phyloP scores from a whole-genome alignment of 768 basidiomycete species.

The Mrakia blollopis region DNA sequence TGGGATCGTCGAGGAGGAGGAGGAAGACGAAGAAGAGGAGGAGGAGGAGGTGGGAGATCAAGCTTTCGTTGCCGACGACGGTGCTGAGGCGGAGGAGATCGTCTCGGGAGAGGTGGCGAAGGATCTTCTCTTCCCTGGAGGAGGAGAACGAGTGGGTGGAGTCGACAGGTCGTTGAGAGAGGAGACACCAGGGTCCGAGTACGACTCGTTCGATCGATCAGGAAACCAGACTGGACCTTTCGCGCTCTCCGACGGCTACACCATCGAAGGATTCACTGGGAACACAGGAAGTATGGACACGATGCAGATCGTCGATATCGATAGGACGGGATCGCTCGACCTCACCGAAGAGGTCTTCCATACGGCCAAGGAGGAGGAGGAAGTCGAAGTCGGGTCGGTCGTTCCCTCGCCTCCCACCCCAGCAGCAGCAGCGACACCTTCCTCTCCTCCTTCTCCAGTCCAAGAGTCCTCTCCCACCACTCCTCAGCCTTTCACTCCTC shows the following conservation, averaged over 20 bases:
- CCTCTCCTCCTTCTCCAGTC: neutral
- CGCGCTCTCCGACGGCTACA: constrained; percentile 43
- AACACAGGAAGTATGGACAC: constrained; percentile 34
- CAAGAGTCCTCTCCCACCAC: neutral
- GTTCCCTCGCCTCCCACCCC: neutral
- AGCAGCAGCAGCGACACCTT: neutral
- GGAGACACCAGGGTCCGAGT: constrained; percentile 6
- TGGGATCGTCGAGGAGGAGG: constrained; percentile 37
- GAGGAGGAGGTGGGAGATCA: constrained; percentile 33
- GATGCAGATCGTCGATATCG: constrained; percentile 11
- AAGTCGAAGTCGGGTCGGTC: neutral
- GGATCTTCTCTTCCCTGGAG: neutral
- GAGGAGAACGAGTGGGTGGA: neutral
- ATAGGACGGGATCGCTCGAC: neutral
- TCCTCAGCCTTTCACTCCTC: neutral
- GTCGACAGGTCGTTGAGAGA: neutral
- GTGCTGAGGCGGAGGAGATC: neutral
- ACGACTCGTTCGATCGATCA: constrained; percentile 33
- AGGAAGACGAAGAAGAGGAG: constrained; percentile 39
- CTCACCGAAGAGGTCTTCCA: neutral
- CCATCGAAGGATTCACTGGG: constrained; percentile 41
- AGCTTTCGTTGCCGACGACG: constrained; percentile 8
- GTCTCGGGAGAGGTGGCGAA: neutral
- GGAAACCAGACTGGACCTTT: constrained; percentile 34
- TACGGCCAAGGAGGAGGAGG: neutral